These are phyloP conservation scores for Eucalyptus grandis DNA, from an alignment of 345 rosid genomes.

Conservation along the genomic window DNA sequence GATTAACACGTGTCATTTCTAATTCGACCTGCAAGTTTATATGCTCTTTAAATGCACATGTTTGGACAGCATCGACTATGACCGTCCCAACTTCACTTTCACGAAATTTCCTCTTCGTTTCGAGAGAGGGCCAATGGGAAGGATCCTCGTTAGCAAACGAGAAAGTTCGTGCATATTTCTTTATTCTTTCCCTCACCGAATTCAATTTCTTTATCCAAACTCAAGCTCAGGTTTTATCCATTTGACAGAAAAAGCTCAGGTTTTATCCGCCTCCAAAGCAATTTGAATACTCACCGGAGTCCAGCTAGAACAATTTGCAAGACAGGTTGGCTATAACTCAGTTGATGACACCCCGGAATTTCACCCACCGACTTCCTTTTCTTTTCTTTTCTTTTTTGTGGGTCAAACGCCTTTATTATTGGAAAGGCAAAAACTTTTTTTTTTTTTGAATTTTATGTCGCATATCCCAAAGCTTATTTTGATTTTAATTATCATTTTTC, in stretches of 20 bases:
- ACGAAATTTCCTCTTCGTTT: not conserved
- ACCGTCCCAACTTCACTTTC: not conserved
- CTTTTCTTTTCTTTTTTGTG: too few species aligned
- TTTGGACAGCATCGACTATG: not conserved
- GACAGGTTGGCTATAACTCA: not conserved
- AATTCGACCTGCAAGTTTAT: too few species aligned
- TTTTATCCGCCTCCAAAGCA: not conserved
- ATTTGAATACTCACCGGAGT: not conserved
- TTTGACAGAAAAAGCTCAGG: not conserved
- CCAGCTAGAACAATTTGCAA: not conserved
- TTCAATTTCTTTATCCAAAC: not conserved
- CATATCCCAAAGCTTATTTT: not conserved
- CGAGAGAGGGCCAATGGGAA: not conserved
- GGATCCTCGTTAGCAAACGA: not conserved
- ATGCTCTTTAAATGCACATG: not conserved
- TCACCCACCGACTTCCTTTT: not conserved
- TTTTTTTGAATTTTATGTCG: not conserved
- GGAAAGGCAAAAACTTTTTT: not conserved
- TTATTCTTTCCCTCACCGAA: not conserved
- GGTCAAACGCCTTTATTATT: not conserved
- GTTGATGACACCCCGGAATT: not conserved
- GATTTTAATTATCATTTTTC: not conserved
- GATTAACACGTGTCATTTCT: rapidly evolving
- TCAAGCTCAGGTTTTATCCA: not conserved
- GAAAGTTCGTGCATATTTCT: not conserved